Evolutionary conservation across 148 eudicot genomes (phyloP).

Genomic region (Cornus suecica): DNA sequence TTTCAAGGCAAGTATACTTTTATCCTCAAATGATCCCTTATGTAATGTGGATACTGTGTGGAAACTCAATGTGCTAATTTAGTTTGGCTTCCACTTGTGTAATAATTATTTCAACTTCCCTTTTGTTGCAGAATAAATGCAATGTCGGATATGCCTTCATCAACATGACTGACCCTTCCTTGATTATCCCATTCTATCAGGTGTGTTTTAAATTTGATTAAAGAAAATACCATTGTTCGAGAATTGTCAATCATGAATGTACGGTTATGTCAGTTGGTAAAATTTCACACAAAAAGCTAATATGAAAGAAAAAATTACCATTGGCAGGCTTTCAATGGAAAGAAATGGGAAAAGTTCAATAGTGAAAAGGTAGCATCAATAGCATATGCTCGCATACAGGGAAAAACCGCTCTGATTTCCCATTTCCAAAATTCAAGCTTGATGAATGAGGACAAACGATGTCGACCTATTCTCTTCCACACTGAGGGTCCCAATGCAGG

Average conservation of each 20-base stretch:
- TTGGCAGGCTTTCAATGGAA: constrained; percentile 74
- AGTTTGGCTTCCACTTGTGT: not conserved
- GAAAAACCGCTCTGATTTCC: constrained; percentile 76
- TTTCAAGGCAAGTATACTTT: constrained; percentile 55
- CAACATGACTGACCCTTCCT: constrained; percentile 68
- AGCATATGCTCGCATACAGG: constrained; percentile 91
- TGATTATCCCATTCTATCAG: constrained; percentile 72
- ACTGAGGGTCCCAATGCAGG: constrained; percentile 85
- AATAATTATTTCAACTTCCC: constrained; percentile 8
- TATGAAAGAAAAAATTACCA: not conserved
- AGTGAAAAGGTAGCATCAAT: constrained; percentile 92
- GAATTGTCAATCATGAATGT: not conserved
- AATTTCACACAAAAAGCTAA: constrained; percentile 1
- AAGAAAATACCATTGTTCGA: not conserved
- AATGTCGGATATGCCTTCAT: constrained; percentile 88
- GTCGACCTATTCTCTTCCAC: constrained; percentile 87
- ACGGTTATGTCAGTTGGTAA: not conserved
- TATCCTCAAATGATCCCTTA: not conserved
- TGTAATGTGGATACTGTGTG: not conserved
- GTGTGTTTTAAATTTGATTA: constrained; percentile 30
- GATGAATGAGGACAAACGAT: constrained; percentile 97
- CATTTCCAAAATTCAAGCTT: constrained; percentile 97
- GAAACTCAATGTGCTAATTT: not conserved
- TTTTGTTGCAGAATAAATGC: constrained; percentile 77
- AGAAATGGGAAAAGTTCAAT: constrained; percentile 94